Evolutionary conservation across 2,329 filamentous ascomycete genomes (phyloP).

Genomic region (Aspergillus versicolor): DNA sequence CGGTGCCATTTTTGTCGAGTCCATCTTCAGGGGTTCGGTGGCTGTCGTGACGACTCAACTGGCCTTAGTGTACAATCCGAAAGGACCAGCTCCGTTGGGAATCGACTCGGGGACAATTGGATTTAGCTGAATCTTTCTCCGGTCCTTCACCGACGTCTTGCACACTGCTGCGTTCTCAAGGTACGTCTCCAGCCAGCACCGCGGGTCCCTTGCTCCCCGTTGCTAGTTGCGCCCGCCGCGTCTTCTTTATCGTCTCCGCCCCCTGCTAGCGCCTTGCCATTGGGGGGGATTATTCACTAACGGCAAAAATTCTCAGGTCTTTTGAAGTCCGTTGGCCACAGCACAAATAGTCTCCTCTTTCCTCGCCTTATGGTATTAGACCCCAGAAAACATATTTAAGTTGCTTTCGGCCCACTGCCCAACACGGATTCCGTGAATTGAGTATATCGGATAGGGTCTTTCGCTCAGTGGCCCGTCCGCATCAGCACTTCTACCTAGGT

Average conservation of each 20-base stretch:
- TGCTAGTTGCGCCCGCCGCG: background rate
- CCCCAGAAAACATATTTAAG: background rate
- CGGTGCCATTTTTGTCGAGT: conserved; percentile 1
- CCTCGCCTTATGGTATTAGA: conserved; percentile 13
- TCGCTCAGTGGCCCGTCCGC: conserved; percentile 24
- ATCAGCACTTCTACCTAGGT: conserved; percentile 15
- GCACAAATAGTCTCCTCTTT: background rate
- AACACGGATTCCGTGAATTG: background rate
- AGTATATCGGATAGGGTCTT: conserved; percentile 8
- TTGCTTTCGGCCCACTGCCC: background rate
- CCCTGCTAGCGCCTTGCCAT: conserved; percentile 1
- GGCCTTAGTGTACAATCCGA: background rate
- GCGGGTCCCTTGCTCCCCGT: background rate
- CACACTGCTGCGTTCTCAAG: background rate
- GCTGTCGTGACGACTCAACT: conserved; percentile 2
- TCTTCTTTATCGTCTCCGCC: background rate
- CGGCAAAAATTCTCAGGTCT: background rate
- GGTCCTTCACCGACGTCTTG: conserved; percentile 6
- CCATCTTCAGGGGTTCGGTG: conserved; percentile 15
- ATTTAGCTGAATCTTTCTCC: background rate
- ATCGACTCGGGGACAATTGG: background rate
- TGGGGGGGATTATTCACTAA: conserved; percentile 1
- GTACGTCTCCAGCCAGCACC: background rate
- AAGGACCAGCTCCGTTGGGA: conserved; percentile 8
- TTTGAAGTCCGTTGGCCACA: background rate